Evolutionary conservation across 2,329 filamentous ascomycete species (phyloP), one percentile per base, ranked within the genome.

Genomic region (Zelopaecilomyces penicillatus): DNA sequence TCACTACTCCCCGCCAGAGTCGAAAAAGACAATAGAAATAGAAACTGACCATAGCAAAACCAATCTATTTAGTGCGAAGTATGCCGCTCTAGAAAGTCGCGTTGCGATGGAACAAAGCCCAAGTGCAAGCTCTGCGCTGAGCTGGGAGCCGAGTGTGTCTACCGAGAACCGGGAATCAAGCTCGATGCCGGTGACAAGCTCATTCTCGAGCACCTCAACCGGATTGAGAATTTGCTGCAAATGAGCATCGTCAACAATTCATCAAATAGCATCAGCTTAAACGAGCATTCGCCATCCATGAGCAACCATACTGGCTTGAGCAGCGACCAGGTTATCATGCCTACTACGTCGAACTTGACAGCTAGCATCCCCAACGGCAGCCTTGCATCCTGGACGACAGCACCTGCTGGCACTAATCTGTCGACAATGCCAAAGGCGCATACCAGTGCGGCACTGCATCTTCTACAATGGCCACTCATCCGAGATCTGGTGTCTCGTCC

Each of bases 401-500:
- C 72, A 58, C 58, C 73, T 55, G 57, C 71, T 50, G 55, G 63
- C 11, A 69, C 65, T 34, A 90, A 87, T 61, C 88, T 91, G 52
- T 89, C 85, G 3, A 87, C 84, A 28, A 91, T 91, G 85, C 87
- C 87, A 26, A 90, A 88, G 63, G 74, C 84, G 11, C 87, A 91
- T 62, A 90, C 85, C 0, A 91, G 87, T 47, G 85, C 86, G 5
- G 85, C 85, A 1, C 68, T 89, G 53, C 83, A 91, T 60, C 68
- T 91, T 19, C 69, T 91, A 5, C 85, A 89, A 56, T 90, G 86
- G 79, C 87, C 86, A 9, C 70, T 89, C 52, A 90, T 91, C 52
- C 76, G 84, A 39, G 83, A 89, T 57, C 69, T 93, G 26, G 83
- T 91, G 6, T 83, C 83, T 29, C 75, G 81, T 31, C 83, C 83